Percentiles rank a stretch among this genome's conserved stretches.
Evolutionary conservation across 164 flowering plant genomes (phyloP).

Genomic region (Tetracentron sinense): DNA sequence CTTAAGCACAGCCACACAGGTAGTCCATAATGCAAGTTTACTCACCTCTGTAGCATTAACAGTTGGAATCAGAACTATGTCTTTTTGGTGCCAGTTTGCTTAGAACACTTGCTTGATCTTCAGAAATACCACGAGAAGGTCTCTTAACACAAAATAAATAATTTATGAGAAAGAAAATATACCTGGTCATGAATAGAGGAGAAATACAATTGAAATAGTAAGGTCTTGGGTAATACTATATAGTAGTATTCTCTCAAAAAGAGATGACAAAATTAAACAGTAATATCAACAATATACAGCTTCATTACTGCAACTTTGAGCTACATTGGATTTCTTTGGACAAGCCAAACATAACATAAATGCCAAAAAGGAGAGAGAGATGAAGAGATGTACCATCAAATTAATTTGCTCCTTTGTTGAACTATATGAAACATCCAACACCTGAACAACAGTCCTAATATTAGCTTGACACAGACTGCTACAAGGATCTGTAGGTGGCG

Average conservation of each 20-base stretch:
- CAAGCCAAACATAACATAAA: neutral
- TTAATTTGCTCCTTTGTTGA: neutral
- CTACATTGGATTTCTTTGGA: neutral
- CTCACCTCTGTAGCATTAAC: slow-evolving; percentile 4
- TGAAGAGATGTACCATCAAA: slow-evolving; percentile 9
- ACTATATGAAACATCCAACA: slow-evolving; percentile 8
- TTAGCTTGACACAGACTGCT: slow-evolving; percentile 3
- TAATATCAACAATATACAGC: neutral
- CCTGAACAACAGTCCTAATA: slow-evolving; percentile 1
- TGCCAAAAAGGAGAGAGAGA: neutral
- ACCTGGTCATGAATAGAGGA: slow-evolving; percentile 4
- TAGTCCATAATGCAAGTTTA: neutral
- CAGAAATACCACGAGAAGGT: neutral
- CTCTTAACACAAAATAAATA: neutral
- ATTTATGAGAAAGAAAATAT: neutral
- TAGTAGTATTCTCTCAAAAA: too few relatives aligned
- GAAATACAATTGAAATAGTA: neutral
- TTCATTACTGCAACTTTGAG: neutral
- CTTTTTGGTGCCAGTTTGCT: neutral
- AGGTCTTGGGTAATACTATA: too few relatives aligned
- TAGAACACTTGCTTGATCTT: too few relatives aligned
- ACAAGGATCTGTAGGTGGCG: neutral
- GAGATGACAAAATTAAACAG: neutral
- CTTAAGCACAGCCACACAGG: neutral
- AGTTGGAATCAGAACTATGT: slow-evolving; percentile 4